Conservation (phyloP, 139 green algal species). For the Closterium sp. region DNA sequence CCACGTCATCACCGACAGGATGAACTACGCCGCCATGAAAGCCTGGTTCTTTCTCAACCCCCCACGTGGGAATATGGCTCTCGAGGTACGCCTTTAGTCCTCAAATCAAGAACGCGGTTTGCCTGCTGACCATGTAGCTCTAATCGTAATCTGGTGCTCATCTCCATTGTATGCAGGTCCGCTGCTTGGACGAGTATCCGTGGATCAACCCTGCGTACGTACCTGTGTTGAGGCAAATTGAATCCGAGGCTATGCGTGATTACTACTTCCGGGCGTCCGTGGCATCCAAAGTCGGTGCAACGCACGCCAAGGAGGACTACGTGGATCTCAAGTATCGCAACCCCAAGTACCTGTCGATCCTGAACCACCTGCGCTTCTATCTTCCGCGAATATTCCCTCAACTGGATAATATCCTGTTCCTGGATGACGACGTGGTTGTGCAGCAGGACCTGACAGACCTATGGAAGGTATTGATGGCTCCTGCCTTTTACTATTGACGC, state of each 20-base stretch:
- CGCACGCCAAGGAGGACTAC: slow-evolving; percentile 6
- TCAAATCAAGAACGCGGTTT: too few species aligned
- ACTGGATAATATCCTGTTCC: slow-evolving; percentile 14
- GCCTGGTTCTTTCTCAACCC: slow-evolving; percentile 34
- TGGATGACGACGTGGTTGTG: slow-evolving; percentile 29
- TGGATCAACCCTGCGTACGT: slow-evolving; percentile 30
- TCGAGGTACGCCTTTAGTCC: slow-evolving; percentile 20
- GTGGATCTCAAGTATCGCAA: slow-evolving; percentile 44
- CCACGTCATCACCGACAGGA: slow-evolving; percentile 40
- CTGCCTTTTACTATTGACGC: too few species aligned
- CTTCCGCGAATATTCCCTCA: slow-evolving; percentile 38
- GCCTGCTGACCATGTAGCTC: too few species aligned
- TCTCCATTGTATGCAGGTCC: neutral
- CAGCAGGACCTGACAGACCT: slow-evolving; percentile 29
- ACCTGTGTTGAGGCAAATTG: slow-evolving; percentile 20
- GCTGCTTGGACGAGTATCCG: slow-evolving; percentile 14
- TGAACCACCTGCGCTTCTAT: slow-evolving; percentile 49
- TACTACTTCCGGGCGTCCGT: slow-evolving; percentile 22
- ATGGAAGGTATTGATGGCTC: slow-evolving; percentile 40
- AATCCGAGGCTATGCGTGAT: neutral
- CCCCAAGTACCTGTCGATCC: slow-evolving; percentile 47
- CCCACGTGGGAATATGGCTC: neutral
- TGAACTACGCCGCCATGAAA: slow-evolving; percentile 37
- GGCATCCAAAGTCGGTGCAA: neutral
- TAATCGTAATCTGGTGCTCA: neutral